phyloP scores from a whole-genome alignment of 1,284 basidiomycete genomes.

The Sporisorium graminicola region DNA sequence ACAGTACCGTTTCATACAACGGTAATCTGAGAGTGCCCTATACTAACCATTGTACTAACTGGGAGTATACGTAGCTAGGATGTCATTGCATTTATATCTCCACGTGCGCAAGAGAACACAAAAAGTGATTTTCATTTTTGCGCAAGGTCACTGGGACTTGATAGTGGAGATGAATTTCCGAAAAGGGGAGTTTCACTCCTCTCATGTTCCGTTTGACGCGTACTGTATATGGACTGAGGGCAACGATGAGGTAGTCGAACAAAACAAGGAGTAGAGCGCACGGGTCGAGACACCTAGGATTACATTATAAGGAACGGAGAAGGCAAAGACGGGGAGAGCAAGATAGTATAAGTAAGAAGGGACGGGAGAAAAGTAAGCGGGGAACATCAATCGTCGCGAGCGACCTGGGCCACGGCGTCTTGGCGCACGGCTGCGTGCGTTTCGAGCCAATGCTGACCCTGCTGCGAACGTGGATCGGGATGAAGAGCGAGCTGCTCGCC shows the following conservation, averaged over 20 bases:
- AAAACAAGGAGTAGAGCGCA: background rate
- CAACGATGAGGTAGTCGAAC: no score
- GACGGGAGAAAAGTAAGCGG: background rate
- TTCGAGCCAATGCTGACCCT: conserved; percentile 58
- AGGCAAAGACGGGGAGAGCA: background rate
- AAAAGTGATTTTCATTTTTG: no score
- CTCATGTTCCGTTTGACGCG: no score
- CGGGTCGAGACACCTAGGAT: background rate
- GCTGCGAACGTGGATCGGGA: conserved; percentile 52
- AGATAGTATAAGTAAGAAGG: background rate
- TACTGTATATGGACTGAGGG: no score
- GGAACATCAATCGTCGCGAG: conserved; percentile 40
- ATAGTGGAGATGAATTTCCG: no score
- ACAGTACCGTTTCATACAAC: background rate
- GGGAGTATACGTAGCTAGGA: no score
- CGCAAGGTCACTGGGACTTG: no score
- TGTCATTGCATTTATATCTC: no score
- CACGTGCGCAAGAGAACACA: no score
- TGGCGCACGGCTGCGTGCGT: conserved; percentile 42
- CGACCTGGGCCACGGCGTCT: conserved; percentile 37
- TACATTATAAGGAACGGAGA: background rate
- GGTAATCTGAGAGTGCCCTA: conserved; percentile 28
- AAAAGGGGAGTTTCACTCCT: no score
- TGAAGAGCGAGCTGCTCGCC: conserved; percentile 49
- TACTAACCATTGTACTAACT: conserved; percentile 35